phyloP scores from a whole-genome alignment of 495 filamentous ascomycete genomes.

The Penicillium atrosanguineum region DNA sequence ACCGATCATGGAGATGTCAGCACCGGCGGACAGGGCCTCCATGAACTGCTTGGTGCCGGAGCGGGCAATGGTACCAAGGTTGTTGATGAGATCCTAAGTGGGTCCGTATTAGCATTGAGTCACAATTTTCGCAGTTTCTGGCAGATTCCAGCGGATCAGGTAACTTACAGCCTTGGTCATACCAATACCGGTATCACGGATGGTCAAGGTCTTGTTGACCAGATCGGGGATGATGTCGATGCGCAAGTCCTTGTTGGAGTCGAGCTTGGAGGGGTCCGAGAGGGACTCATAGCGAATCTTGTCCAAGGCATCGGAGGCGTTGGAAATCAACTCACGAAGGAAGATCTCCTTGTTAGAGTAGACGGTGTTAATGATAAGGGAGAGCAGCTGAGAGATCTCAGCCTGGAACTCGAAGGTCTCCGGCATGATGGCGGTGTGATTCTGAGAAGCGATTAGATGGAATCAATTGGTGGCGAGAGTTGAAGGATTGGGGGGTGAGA shows the following conservation, averaged over 20 bases:
- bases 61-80: slow-evolving; percentile 97
- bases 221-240: slow-evolving; percentile 98
- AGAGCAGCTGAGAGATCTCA: slow-evolving; percentile 99
- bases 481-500: not conserved
- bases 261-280: slow-evolving; percentile 95
- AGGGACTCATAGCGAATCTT: slow-evolving; percentile 99
- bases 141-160: not conserved
- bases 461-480: slow-evolving; percentile 1
- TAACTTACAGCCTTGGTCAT: slow-evolving; percentile 98
- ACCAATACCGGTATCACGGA: slow-evolving; percentile 97
- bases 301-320: slow-evolving; percentile 96
- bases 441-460: not conserved
- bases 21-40: slow-evolving; percentile 97
- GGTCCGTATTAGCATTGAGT: slow-evolving; percentile 3
- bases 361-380: slow-evolving; percentile 99
- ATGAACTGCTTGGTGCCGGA: slow-evolving; percentile 99
- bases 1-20: slow-evolving; percentile 99
- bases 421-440: slow-evolving; percentile 63
- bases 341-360: slow-evolving; percentile 99
- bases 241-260: slow-evolving; percentile 91
- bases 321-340: slow-evolving; percentile 95
- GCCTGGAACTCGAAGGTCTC: slow-evolving; percentile 99
- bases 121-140: not conserved
- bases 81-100: slow-evolving; percentile 93
- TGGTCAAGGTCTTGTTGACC: slow-evolving; percentile 94